Percentiles rank a stretch among this genome's conserved stretches.
Evolutionary conservation across 1,284 basidiomycete species (phyloP).

Genomic region (Puccinia coronata): DNA sequence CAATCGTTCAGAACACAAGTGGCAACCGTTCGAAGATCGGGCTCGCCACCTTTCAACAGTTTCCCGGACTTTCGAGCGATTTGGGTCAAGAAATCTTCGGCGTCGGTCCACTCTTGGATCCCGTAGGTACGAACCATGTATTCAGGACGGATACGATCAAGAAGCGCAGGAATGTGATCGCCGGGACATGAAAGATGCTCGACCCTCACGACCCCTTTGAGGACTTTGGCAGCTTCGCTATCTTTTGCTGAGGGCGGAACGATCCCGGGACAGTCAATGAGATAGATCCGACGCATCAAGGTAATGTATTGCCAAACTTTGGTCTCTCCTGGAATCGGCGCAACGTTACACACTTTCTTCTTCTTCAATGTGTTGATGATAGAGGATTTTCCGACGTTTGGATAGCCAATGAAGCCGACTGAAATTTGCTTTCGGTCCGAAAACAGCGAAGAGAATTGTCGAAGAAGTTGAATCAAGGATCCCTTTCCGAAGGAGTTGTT

Average conservation of each 20-base stretch:
- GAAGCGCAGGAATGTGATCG: slow-evolving; percentile 85
- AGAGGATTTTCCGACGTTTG: slow-evolving; percentile 95
- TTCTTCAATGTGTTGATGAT: slow-evolving; percentile 99
- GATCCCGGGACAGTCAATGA: slow-evolving; percentile 98
- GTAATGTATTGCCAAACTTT: slow-evolving; percentile 99
- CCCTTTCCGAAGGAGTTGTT: slow-evolving; percentile 99
- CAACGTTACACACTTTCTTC: slow-evolving; percentile 95
- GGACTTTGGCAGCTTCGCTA: slow-evolving; percentile 85
- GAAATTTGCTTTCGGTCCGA: slow-evolving; percentile 99
- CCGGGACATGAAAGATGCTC: slow-evolving; percentile 92
- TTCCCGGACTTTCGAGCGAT: slow-evolving; percentile 89
- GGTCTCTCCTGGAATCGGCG: slow-evolving; percentile 96
- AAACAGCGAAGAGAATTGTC: slow-evolving; percentile 95
- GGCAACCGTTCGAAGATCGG: slow-evolving; percentile 85
- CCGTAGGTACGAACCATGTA: slow-evolving; percentile 91
- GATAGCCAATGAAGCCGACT: slow-evolving; percentile 96
- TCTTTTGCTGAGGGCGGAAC: slow-evolving; percentile 90
- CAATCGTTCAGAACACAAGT: slow-evolving; percentile 97
- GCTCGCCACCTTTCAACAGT: slow-evolving; percentile 89
- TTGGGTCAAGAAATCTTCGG: slow-evolving; percentile 78
- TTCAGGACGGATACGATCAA: slow-evolving; percentile 85
- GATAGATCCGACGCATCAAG: slow-evolving; percentile 90
- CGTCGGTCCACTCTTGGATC: slow-evolving; percentile 62
- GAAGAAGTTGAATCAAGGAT: slow-evolving; percentile 90
- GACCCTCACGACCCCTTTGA: slow-evolving; percentile 95